These are phyloP conservation scores for Backusella mclennaniae DNA, from an alignment of 192 early-diverging fungal species.

Conservation along the genomic window DNA sequence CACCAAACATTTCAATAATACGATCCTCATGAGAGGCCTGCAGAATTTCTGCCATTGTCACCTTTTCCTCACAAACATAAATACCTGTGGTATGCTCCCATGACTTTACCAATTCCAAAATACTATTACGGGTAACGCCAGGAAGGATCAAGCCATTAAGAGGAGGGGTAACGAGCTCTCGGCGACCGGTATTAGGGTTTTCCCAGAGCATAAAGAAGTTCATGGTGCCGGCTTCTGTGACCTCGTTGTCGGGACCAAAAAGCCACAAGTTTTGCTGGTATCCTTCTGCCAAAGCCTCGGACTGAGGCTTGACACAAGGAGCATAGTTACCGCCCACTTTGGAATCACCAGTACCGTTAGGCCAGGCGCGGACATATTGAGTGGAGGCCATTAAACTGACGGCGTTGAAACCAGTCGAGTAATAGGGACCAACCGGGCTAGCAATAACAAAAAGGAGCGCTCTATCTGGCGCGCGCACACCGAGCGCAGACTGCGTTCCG, in stretches of 20 bases:
- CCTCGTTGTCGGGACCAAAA: conserved; percentile 76
- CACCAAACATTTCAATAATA: conserved; percentile 91
- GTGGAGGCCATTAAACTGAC: conserved; percentile 82
- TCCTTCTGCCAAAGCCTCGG: conserved; percentile 82
- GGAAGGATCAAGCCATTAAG: conserved; percentile 94
- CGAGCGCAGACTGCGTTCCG: conserved; percentile 79
- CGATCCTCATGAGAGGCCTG: conserved; percentile 77
- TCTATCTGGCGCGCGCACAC: conserved; percentile 77
- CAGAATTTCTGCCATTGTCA: conserved; percentile 77
- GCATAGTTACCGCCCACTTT: conserved; percentile 92
- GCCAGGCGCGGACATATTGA: conserved; percentile 90
- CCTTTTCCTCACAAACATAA: conserved; percentile 79
- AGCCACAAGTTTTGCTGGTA: conserved; percentile 95
- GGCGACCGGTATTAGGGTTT: conserved; percentile 70
- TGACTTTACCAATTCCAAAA: conserved; percentile 68
- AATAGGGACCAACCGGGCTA: conserved; percentile 96
- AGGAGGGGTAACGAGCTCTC: conserved; percentile 85
- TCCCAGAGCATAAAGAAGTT: conserved; percentile 92
- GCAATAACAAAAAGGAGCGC: conserved; percentile 88
- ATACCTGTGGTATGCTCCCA: conserved; percentile 73
- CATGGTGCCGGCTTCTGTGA: conserved; percentile 97
- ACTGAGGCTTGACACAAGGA: conserved; percentile 66
- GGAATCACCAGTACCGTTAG: conserved; percentile 88
- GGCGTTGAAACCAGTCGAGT: conserved; percentile 89
- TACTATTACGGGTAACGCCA: conserved; percentile 92